Conservation (phyloP, 176 grass and related monocot species). For the Elymus sibiricus region DNA sequence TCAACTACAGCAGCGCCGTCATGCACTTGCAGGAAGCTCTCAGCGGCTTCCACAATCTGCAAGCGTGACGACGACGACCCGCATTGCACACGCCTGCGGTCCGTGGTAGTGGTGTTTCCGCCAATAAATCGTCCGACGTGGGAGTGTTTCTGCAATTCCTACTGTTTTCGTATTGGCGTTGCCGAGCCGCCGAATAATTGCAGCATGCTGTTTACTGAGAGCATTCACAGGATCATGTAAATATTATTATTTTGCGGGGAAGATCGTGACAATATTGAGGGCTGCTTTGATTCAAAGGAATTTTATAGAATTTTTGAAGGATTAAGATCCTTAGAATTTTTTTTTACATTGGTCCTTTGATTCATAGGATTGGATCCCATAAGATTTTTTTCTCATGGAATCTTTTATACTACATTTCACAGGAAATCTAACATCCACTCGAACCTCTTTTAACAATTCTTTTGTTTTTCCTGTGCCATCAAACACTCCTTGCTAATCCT, state of each 20-base stretch:
- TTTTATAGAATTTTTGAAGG: no score
- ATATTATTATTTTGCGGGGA: background rate
- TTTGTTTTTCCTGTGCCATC: no score
- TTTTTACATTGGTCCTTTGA: no score
- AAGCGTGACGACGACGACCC: background rate
- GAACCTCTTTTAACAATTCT: no score
- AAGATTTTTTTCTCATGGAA: no score
- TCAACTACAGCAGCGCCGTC: conserved; percentile 73
- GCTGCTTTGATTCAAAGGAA: no score
- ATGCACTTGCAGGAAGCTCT: conserved; percentile 55
- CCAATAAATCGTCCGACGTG: background rate
- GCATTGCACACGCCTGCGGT: background rate
- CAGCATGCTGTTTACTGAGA: background rate
- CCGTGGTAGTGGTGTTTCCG: background rate
- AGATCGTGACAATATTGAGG: background rate
- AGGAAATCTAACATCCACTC: no score
- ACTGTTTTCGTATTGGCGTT: background rate
- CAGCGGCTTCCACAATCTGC: conserved; percentile 21
- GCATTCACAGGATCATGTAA: background rate
- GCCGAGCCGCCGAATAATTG: background rate
- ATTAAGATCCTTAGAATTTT: no score
- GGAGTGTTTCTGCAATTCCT: background rate
- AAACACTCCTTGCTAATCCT: no score
- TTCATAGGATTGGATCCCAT: no score
- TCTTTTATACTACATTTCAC: no score